Percentiles rank a stretch among this genome's conserved stretches.
Conservation (phyloP, 768 basidiomycete genomes). For the Stropharia rugosoannulata region DNA sequence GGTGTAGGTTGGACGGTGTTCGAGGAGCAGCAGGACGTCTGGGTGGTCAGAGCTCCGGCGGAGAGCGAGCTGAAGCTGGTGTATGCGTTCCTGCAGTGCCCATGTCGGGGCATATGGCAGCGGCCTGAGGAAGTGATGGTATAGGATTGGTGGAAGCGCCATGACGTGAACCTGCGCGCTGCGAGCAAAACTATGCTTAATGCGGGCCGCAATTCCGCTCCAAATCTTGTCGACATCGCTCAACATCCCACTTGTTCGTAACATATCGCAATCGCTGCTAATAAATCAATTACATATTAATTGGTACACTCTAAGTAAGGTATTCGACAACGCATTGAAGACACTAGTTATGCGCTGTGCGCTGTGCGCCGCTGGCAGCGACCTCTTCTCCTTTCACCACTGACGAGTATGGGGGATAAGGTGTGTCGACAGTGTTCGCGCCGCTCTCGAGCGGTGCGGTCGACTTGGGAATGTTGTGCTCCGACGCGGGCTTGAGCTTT, state of each 20-base stretch:
- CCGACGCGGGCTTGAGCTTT: slow-evolving; percentile 13
- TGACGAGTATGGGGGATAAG: slow-evolving; percentile 26
- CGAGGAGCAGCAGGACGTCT: slow-evolving; percentile 75
- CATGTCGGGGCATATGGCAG: slow-evolving; percentile 74
- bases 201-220: too few species aligned
- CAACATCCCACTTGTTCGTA: too few species aligned
- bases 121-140: slow-evolving; percentile 76
- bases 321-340: not conserved
- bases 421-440: slow-evolving; percentile 26
- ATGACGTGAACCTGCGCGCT: not conserved
- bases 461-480: slow-evolving; percentile 31
- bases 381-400: slow-evolving; percentile 17
- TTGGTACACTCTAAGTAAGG: too few species aligned
- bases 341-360: not conserved
- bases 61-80: slow-evolving; percentile 59
- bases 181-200: too few species aligned
- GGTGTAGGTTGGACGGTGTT: slow-evolving; percentile 95
- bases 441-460: slow-evolving; percentile 42
- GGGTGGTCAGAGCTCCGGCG: slow-evolving; percentile 41
- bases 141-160: slow-evolving; percentile 61
- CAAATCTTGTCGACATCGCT: too few species aligned
- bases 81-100: slow-evolving; percentile 68
- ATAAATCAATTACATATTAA: too few species aligned
- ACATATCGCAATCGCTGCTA: too few species aligned
- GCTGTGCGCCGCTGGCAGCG: slow-evolving; percentile 17